Evolutionary conservation across 1,284 basidiomycete species (phyloP), one percentile per base, ranked within the genome.

Genomic region (Sutorius eximius): DNA sequence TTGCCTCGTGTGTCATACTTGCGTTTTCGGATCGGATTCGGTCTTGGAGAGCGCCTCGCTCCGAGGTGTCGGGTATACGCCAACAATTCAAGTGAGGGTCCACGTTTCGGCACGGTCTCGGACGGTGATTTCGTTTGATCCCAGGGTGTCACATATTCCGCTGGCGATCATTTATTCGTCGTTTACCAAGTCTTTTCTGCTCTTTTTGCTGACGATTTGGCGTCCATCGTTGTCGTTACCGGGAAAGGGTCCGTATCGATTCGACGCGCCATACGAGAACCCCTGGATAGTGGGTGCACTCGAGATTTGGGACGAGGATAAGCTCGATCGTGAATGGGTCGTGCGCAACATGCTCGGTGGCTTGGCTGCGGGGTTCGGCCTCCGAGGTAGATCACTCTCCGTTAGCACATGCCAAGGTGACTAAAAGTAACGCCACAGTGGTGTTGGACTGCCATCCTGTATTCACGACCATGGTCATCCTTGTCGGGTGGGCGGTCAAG

Each of bases 91-190:
- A 71, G 81, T 77, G 50, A 59, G 75, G 34, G 36, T 32, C 11
- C 9, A 16, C 47, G 33, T 47, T 44, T 46, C 30, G n/a, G 33
- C 15, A 55, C 34, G n/a, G 46, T 47, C 2, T 16, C 37, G 8
- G 29, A 40, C 8, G 15, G 40, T 50, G 30, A 48, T 36, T 27
- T 51, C 9, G 13, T 40, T 51, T 36, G 12, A 30, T 33, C 27
- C 37, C 62, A 90, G 88, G 61, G 81, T 86, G 49, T 84, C 84
- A 1, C 79, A 93, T 36, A 82, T 95, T 36, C 86, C 91, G 2
- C 78, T 95, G 16, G 87, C 88, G 4, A 76, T 95, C 5, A 79
- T 95, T 57, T 95, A 94, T 68, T 93, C 93, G 1, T 93, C 93
- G 1, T 75, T 95, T 34, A 88, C 90, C 2, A 95, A 95, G 61